Conservation (phyloP, 2,329 filamentous ascomycete species). For the Anthostomella pinea region DNA sequence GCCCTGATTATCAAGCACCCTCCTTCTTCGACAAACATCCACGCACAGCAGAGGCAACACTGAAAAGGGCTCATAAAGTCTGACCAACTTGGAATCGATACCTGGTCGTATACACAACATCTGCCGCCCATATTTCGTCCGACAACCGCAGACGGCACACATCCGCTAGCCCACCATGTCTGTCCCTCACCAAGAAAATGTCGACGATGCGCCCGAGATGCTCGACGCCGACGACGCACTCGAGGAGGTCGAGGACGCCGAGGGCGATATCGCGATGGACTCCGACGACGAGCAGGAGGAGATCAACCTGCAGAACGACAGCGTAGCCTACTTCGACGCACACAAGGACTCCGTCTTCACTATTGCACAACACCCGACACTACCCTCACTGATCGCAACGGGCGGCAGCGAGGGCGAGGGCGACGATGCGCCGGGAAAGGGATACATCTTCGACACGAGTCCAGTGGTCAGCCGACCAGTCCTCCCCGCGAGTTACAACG, state of each 20-base stretch:
- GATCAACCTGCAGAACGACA: slow-evolving; percentile 85
- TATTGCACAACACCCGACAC: slow-evolving; percentile 85
- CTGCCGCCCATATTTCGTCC: no score
- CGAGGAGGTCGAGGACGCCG: slow-evolving; percentile 61
- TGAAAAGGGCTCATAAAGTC: no score
- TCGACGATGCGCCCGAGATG: slow-evolving; percentile 64
- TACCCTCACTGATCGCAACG: slow-evolving; percentile 76
- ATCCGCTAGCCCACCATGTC: slow-evolving; percentile 30
- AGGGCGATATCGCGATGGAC: slow-evolving; percentile 78
- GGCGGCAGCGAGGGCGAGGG: slow-evolving; percentile 67
- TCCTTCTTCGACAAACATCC: no score
- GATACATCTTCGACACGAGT: slow-evolving; percentile 78
- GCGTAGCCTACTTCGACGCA: slow-evolving; percentile 83
- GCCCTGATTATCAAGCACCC: no score
- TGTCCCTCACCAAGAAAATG: slow-evolving; percentile 38
- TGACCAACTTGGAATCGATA: no score
- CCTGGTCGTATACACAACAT: no score
- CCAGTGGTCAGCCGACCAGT: slow-evolving; percentile 63
- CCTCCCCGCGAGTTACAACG: slow-evolving; percentile 73
- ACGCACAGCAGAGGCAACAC: no score
- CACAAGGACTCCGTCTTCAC: slow-evolving; percentile 92
- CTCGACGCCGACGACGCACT: slow-evolving; percentile 74
- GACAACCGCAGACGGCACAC: no score
- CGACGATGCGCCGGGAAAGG: slow-evolving; percentile 67
- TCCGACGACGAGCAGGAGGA: slow-evolving; percentile 68